Base-by-base conservation (phyloP, 2,329 filamentous ascomycete genomes). In the Fusarium phyllophilum region DNA sequence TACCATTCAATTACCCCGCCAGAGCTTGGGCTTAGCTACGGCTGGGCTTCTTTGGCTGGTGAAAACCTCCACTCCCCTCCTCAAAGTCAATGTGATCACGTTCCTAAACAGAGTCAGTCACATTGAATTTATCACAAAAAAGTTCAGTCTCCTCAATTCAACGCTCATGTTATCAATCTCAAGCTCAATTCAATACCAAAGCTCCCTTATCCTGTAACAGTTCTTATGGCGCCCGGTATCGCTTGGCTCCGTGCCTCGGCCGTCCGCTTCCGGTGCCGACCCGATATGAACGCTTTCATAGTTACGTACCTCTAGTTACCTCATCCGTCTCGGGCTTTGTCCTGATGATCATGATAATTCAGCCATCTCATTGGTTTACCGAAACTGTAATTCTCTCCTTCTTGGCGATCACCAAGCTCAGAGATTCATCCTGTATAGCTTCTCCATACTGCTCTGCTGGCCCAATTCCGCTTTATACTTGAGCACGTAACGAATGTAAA, bases 11-110 rank as follows among this genome's bases (percentile, higher is more conserved):
- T 69, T 74, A 75, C 72, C 72, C 72, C 72, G 64, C 72, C 68
- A 74, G 72, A 75, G 72, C 72, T 75, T 74, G 63, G 68, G 48
- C 68, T 74, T 68, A 56, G 51, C 62, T 74, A 55, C 13, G 62
- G 62, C 54, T 51, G 48, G 48, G 48, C 22, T 33, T 18, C 29
- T 31, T 13, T 49, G 46, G 29, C 46, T 24, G 31, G 38, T 61
- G 45, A 55, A 45, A 73, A 58, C 62, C 52, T 58, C 58, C 66
- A 69, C 61, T 44, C 33, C 48, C 49, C 45, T 64, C 71, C 33
- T 24, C 31, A 44, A 17, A 34, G 38, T 31, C 46, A 20, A 44
- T 54, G 26, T 38, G 24, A 61, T 68, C 20, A 55, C 12, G 29
- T 46, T 48, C 26, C 17, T 41, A 8, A 36, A n/a, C 15, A 39